Percentiles rank a stretch among this genome's conserved stretches.
Conservation (phyloP, 371 early-diverging fungal genomes). For the Haplosporangium sp. region DNA sequence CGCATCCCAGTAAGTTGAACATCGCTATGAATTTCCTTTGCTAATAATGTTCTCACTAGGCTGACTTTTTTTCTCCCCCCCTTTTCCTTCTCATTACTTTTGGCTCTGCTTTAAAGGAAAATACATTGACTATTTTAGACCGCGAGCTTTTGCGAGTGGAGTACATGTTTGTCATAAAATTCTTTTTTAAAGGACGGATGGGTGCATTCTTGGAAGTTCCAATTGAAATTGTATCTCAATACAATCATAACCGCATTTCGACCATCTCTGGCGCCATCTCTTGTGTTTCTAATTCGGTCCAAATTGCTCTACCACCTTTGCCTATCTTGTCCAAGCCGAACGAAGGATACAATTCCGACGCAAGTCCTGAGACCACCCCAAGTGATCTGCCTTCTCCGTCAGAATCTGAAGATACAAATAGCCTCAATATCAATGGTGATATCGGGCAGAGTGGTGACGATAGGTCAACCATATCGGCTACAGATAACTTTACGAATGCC, state of each 20-base stretch:
- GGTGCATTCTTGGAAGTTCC: conserved; percentile 51
- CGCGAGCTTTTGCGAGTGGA: conserved; percentile 40
- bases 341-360: conserved; percentile 3
- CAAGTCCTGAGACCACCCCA: no score
- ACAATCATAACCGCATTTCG: conserved; percentile 53
- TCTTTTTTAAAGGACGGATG: conserved; percentile 49
- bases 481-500: no score
- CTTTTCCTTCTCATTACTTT: no score
- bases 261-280: conserved; percentile 51
- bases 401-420: no score
- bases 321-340: conserved; percentile 27
- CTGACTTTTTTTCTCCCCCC: no score
- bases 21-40: not conserved
- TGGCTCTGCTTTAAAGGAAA: conserved; percentile 14
- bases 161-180: conserved; percentile 53
- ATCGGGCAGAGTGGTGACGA: no score
- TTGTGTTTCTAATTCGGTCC: conserved; percentile 46
- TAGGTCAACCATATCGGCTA: no score
- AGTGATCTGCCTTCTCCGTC: no score
- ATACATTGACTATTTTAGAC: conserved; percentile 39
- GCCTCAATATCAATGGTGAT: no score
- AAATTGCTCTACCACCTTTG: conserved; percentile 43
- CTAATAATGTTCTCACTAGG: no score
- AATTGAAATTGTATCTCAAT: conserved; percentile 48
- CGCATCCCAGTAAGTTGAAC: conserved; percentile 38